Conservation (phyloP, 768 basidiomycete genomes). For the Xanthoconium stramineum region DNA sequence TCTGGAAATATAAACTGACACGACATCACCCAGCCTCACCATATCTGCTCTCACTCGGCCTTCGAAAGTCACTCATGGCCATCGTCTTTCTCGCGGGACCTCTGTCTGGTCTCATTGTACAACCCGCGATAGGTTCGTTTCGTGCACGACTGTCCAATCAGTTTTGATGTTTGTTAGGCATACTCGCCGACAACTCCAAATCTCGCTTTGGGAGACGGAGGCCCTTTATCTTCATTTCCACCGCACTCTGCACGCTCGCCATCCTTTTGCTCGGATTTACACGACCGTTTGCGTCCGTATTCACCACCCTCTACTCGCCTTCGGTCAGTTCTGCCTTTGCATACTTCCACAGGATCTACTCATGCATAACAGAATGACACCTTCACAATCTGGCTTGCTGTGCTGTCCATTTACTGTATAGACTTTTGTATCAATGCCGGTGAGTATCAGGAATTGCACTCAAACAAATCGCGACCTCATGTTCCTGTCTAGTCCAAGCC, state of each 20-base stretch:
- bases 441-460: conserved; percentile 12
- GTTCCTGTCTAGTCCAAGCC: conserved; percentile 61
- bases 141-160: not conserved
- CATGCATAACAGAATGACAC: conserved; percentile 46
- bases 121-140: conserved; percentile 50
- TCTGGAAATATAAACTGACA: conserved; percentile 7
- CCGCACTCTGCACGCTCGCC: conserved; percentile 60
- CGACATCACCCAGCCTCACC: no score
- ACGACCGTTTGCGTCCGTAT: conserved; percentile 1
- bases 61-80: conserved; percentile 84
- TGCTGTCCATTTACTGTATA: conserved; percentile 63
- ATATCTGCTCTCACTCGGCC: conserved; percentile 62
- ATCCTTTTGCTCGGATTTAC: conserved; percentile 23
- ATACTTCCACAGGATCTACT: not conserved
- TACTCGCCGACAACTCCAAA: conserved; percentile 80
- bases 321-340: not conserved
- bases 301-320: not conserved
- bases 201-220: conserved; percentile 81
- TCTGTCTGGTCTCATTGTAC: conserved; percentile 61
- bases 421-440: conserved; percentile 67
- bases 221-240: conserved; percentile 79
- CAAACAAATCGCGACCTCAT: not conserved
- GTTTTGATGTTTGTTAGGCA: conserved; percentile 30
- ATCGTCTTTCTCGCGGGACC: conserved; percentile 93
- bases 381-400: conserved; percentile 74